phyloP scores from a whole-genome alignment of 2,329 filamentous ascomycete species.

The Colletotrichum brevisporum region DNA sequence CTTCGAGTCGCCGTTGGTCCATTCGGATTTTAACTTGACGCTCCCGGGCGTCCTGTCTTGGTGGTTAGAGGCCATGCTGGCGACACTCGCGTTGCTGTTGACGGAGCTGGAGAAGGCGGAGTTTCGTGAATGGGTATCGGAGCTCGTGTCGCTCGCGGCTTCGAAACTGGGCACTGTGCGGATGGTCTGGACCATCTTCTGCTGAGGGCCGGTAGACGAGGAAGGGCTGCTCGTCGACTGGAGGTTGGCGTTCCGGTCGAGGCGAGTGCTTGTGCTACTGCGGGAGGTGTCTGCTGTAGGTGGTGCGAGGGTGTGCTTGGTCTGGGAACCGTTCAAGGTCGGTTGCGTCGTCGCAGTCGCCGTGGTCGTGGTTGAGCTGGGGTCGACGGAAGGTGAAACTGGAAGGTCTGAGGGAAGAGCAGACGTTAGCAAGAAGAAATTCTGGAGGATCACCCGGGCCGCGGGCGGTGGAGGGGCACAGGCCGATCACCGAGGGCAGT shows the following conservation, averaged over 20 bases:
- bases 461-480: conserved; percentile 13
- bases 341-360: conserved; percentile 22
- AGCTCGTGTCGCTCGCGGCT: conserved; percentile 60
- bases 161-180: conserved; percentile 71
- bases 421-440: conserved; percentile 21
- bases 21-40: conserved; percentile 54
- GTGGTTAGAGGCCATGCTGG: conserved; percentile 57
- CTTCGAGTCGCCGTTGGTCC: conserved; percentile 28
- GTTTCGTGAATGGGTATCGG: conserved; percentile 55
- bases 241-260: conserved; percentile 46
- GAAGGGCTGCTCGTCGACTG: conserved; percentile 42
- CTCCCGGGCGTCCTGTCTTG: conserved; percentile 50
- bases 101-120: conserved; percentile 70
- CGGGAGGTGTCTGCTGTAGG: conserved; percentile 58
- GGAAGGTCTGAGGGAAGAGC: conserved; percentile 12
- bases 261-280: conserved; percentile 53
- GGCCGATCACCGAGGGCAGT: neutral
- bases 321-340: conserved; percentile 45
- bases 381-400: conserved; percentile 14
- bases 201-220: conserved; percentile 44
- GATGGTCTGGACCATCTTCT: conserved; percentile 63
- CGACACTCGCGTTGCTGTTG: conserved; percentile 66
- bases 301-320: conserved; percentile 51
- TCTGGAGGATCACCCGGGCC: conserved; percentile 1
- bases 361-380: conserved; percentile 11